A percentile compares a stretch with the other conserved stretches of the same genome.
Evolutionary conservation across 1,284 basidiomycete species (phyloP).

Genomic region (Ganoderma resinaceum): DNA sequence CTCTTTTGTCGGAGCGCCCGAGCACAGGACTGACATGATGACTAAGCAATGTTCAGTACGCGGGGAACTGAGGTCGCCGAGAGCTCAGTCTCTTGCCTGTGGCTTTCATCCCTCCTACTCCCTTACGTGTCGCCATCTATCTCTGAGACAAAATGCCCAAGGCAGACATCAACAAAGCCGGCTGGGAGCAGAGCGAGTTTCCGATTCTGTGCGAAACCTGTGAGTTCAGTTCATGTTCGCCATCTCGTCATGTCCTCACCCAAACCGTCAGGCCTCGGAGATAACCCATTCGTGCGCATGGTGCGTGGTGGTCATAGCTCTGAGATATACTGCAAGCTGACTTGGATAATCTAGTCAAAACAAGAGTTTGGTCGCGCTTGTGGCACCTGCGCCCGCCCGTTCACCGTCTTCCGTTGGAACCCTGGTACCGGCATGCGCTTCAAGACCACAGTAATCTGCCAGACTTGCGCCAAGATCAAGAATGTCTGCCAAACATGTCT

Average conservation of each 20-base stretch:
- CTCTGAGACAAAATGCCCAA: slow-evolving; percentile 53
- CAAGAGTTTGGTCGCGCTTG: slow-evolving; percentile 96
- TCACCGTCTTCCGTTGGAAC: slow-evolving; percentile 99
- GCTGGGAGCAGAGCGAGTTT: slow-evolving; percentile 92
- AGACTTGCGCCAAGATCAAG: slow-evolving; percentile 98
- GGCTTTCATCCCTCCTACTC: neutral
- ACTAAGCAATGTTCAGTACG: slow-evolving; percentile 16
- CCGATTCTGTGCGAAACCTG: slow-evolving; percentile 93
- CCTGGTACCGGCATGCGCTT: slow-evolving; percentile 92
- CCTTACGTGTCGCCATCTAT: neutral
- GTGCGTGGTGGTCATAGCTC: slow-evolving; percentile 50
- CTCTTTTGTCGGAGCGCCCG: neutral
- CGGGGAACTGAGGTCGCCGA: neutral
- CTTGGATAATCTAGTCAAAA: slow-evolving; percentile 74
- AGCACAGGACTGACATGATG: neutral
- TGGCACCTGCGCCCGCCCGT: slow-evolving; percentile 94
- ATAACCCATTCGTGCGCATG: slow-evolving; percentile 92
- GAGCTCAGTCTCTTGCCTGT: neutral
- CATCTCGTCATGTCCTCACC: slow-evolving; percentile 18
- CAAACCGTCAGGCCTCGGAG: slow-evolving; percentile 72
- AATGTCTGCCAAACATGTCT: slow-evolving; percentile 99
- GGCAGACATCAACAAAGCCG: slow-evolving; percentile 89
- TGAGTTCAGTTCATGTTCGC: slow-evolving; percentile 46
- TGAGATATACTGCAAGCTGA: neutral
- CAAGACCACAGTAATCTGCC: slow-evolving; percentile 98